Percentiles rank a stretch among this genome's conserved stretches.
These are phyloP conservation scores for Hyphopichia wangnamkhiaoensis DNA, from an alignment of 1,139 yeast species.

Conservation along the genomic window DNA sequence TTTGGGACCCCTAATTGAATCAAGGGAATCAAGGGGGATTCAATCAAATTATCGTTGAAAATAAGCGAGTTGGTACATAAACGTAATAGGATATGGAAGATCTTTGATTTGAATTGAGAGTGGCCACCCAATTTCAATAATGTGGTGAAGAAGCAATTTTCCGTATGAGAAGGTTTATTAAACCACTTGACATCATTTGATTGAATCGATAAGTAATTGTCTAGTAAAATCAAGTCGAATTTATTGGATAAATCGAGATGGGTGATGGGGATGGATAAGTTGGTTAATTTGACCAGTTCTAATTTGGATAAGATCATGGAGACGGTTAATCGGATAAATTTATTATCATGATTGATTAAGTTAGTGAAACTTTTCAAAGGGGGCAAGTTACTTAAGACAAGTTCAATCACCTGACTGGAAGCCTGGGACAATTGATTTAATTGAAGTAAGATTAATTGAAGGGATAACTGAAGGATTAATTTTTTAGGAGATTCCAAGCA, in stretches of 20 bases:
- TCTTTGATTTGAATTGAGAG: conserved; percentile 9
- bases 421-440: conserved; percentile 1
- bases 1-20: conserved; percentile 28
- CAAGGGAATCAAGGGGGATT: conserved; percentile 46
- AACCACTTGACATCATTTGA: conserved; percentile 54
- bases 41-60: conserved; percentile 47
- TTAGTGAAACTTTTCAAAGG: conserved; percentile 24
- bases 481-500: conserved; percentile 55
- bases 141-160: conserved; percentile 59
- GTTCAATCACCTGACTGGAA: conserved; percentile 19
- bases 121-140: conserved; percentile 45
- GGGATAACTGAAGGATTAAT: conserved; percentile 64
- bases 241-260: conserved; percentile 25
- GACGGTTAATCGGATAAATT: conserved; percentile 26
- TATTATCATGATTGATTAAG: conserved; percentile 14
- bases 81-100: conserved; percentile 22
- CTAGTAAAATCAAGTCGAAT: conserved; percentile 55
- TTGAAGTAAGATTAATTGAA: conserved; percentile 50
- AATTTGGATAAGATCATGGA: conserved; percentile 19
- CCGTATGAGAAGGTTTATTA: conserved; percentile 53
- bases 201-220: conserved; percentile 44
- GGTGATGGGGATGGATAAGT: conserved; percentile 4
- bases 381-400: conserved; percentile 31
- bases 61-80: conserved; percentile 30
- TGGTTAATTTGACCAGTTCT: neutral